Evolutionary conservation across 129 eudicot species (phyloP).

Genomic region (Arctium lappa): DNA sequence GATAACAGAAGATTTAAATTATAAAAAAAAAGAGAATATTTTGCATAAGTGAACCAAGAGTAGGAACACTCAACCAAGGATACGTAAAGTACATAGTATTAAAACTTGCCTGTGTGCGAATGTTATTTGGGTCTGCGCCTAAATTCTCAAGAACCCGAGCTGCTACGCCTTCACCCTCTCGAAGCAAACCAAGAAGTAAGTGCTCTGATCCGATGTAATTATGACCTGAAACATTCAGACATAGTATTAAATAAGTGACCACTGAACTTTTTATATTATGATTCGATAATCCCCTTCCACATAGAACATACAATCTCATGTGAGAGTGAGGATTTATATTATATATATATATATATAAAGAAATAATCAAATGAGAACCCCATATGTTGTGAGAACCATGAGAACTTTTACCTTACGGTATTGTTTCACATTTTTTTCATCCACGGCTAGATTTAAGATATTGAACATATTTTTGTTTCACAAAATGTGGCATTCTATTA

Average conservation of each 20-base stretch:
- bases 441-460: background rate
- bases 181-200: slow-evolving; percentile 79
- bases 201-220: slow-evolving; percentile 92
- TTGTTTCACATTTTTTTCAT: background rate
- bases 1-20: background rate
- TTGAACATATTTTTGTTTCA: background rate
- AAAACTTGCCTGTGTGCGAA: slow-evolving; percentile 68
- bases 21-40: background rate
- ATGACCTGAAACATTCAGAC: slow-evolving; percentile 50
- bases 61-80: background rate
- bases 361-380: background rate
- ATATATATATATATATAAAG: too few species aligned
- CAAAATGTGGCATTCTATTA: background rate
- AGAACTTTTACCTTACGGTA: background rate
- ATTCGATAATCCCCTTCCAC: background rate
- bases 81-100: background rate
- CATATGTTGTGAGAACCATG: background rate
- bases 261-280: background rate
- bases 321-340: background rate
- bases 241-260: background rate
- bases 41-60: background rate
- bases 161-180: slow-evolving; percentile 97
- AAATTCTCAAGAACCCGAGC: slow-evolving; percentile 86
- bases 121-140: slow-evolving; percentile 86
- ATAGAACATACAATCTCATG: background rate